A percentile compares a stretch with the other conserved stretches of the same genome.
Conservation (phyloP, 2,329 filamentous ascomycete species). For the Didymosphaeria variabile region DNA sequence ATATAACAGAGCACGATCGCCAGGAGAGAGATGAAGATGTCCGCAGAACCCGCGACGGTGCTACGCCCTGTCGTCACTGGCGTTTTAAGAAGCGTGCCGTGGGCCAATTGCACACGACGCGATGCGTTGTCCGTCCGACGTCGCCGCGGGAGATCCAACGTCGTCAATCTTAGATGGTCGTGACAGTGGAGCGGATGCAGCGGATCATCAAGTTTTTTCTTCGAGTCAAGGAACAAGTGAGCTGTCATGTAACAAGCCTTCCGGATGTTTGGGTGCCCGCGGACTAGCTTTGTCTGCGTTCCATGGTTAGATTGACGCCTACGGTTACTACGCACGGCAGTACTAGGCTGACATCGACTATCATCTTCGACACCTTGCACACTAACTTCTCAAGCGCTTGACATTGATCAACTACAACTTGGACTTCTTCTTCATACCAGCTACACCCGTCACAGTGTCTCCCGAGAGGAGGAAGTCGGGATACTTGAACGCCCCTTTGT, state of each 20-base stretch:
- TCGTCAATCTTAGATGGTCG: slow-evolving; percentile 1
- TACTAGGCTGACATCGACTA: background rate
- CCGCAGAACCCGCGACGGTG: background rate
- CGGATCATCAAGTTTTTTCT: background rate
- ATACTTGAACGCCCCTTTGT: slow-evolving; percentile 58
- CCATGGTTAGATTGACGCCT: background rate
- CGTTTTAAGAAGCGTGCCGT: slow-evolving; percentile 14
- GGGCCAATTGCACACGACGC: background rate
- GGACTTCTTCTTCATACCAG: slow-evolving; percentile 62
- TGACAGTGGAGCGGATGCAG: slow-evolving; percentile 1
- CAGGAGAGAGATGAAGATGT: slow-evolving; percentile 26
- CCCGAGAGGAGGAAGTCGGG: slow-evolving; percentile 68
- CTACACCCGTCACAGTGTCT: slow-evolving; percentile 64
- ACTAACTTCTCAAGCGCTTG: slow-evolving; percentile 1
- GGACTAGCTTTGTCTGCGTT: background rate
- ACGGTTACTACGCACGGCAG: background rate
- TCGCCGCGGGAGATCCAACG: background rate
- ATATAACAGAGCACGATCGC: slow-evolving; percentile 14
- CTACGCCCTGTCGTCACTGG: slow-evolving; percentile 14
- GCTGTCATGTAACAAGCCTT: background rate
- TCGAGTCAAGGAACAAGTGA: background rate
- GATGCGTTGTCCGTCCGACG: background rate
- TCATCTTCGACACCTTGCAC: background rate
- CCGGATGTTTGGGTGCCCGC: background rate
- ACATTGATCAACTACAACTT: slow-evolving; percentile 57